phyloP scores from a whole-genome alignment of 371 early-diverging fungal genomes.

The Mucor velutinosus region DNA sequence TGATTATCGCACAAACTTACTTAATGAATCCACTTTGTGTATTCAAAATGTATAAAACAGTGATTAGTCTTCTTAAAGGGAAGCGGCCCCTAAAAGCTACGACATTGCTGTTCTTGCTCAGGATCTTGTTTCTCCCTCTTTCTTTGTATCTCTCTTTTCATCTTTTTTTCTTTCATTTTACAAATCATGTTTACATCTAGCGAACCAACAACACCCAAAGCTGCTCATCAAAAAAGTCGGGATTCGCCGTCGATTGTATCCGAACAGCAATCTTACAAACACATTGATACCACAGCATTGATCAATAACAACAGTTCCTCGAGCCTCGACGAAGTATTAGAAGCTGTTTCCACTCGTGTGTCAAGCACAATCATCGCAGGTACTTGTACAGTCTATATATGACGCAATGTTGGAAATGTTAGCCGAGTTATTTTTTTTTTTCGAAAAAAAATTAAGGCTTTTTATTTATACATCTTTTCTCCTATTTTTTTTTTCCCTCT shows the following conservation, averaged over 20 bases:
- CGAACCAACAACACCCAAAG: constrained; percentile 13
- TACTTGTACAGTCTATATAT: constrained; percentile 7
- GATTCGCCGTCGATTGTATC: constrained; percentile 4
- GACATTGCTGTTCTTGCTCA: neutral
- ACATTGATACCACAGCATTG: constrained; percentile 13
- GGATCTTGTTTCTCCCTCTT: neutral
- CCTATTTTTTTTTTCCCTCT: neutral
- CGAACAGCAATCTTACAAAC: constrained; percentile 2
- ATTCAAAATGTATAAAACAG: too few relatives aligned
- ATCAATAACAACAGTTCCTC: constrained; percentile 16
- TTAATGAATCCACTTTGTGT: too few relatives aligned
- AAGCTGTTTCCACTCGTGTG: constrained; percentile 8
- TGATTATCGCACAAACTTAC: too few relatives aligned
- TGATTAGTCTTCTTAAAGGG: too few relatives aligned
- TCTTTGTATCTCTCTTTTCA: neutral
- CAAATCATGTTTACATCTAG: constrained; percentile 5
- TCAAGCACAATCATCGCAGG: constrained; percentile 26
- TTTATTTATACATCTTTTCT: constrained; percentile 4
- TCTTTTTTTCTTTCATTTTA: neutral
- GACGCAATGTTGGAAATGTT: constrained; percentile 18
- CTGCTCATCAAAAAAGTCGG: constrained; percentile 7
- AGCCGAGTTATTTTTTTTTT: constrained; percentile 1
- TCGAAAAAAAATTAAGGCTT: neutral
- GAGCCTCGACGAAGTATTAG: neutral
- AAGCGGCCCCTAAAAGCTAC: too few relatives aligned